Evolutionary conservation across 1,139 yeast genomes (phyloP).

Genomic region (Zygoascus meyerae): DNA sequence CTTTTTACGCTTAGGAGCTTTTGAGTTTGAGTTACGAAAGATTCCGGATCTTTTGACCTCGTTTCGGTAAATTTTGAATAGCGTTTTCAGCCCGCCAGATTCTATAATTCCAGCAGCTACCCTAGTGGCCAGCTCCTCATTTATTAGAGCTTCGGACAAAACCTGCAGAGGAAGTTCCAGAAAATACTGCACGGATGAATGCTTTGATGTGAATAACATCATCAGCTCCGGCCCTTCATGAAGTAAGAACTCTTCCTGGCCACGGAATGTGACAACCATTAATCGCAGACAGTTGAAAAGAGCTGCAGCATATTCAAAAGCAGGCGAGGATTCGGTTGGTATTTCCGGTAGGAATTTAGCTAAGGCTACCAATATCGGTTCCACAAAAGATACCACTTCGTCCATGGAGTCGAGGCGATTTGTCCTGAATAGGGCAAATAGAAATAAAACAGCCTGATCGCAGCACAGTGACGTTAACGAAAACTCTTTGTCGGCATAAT

Average conservation of each 20-base stretch:
- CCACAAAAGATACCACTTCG: conserved; percentile 5
- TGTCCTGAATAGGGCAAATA: neutral
- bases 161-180: conserved; percentile 24
- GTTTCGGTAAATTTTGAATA: conserved; percentile 21
- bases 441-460: neutral
- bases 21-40: neutral
- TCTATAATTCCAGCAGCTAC: conserved; percentile 25
- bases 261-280: conserved; percentile 15
- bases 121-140: conserved; percentile 20
- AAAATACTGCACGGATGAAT: conserved; percentile 15
- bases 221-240: conserved; percentile 34
- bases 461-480: neutral
- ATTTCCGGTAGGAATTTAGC: conserved; percentile 11
- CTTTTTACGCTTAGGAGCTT: neutral
- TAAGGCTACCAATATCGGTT: conserved; percentile 12
- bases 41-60: neutral
- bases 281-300: conserved; percentile 22
- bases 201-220: conserved; percentile 23
- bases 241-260: conserved; percentile 25
- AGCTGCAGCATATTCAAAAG: conserved; percentile 27
- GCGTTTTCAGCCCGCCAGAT: conserved; percentile 26
- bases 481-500: neutral
- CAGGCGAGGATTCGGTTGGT: conserved; percentile 22
- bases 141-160: conserved; percentile 22
- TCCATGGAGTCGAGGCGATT: neutral